Base-by-base conservation (phyloP, 208 protist species). In the Leptomonas seymouri region DNA sequence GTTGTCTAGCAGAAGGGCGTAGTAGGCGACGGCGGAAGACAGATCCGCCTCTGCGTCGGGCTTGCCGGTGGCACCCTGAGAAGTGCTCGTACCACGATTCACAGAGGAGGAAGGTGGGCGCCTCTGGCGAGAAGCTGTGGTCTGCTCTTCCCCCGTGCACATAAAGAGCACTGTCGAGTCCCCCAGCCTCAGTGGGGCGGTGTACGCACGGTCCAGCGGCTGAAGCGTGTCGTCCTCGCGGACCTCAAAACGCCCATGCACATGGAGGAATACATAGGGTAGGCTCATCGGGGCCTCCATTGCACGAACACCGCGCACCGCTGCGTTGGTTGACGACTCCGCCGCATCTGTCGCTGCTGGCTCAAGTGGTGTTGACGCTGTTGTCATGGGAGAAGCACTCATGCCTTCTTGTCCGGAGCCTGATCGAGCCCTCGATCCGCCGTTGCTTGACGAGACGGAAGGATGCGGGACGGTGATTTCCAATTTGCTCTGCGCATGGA, bases 401-500 rank as follows among this genome's bases (percentile, higher is more conserved):
- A 36, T 12, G 18, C 36, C 18, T 11, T 31, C 56, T 4, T 25
- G 21, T n/a, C 11, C 56, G 2, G 11, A 7, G 0, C 56, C 9
- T 6, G 23, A 30, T 30, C 18, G 57, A 8, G 44, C 1, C 8
- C n/a, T 9, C 18, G 34, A 28, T 23, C 27, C 42, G 42, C 23
- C 27, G 11, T 12, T 34, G 15, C 20, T 63, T 5, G 57, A 25
- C 1, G 54, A 23, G 23, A 41, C 16, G 15, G 55, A 5, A 0
- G 58, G 42, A 1, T 39, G 7, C 6, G 55, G 0, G 0, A 34
- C 36, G 6, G 34, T 36, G 23, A 73, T 48, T 0, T 31, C 30
- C n/a, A 58, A 49, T 42, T 66, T 80, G 53, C 67, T 67, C 66
- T 80, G 74, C 5, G 60, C 56, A 53, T 74, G 62, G 0, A 80